Conservation (phyloP, 768 basidiomycete genomes). For the Termitomyces sp. region DNA sequence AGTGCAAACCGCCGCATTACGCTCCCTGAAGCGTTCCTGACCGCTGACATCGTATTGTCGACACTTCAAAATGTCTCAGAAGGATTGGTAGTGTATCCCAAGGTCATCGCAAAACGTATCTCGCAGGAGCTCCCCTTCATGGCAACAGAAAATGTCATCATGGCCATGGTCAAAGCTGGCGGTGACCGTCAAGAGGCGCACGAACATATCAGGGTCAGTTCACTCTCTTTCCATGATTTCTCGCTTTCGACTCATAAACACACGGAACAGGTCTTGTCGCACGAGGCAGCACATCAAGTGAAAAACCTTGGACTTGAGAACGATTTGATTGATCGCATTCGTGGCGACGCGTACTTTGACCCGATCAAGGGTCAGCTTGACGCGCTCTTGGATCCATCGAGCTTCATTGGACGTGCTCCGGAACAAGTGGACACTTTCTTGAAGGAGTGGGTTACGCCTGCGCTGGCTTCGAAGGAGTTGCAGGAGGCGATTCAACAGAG, state of each 20-base stretch:
- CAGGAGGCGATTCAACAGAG: constrained; percentile 48
- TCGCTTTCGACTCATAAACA: not conserved
- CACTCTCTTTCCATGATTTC: constrained; percentile 2
- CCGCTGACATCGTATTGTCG: constrained; percentile 93
- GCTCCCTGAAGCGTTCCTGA: constrained; percentile 94
- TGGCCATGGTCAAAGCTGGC: constrained; percentile 94
- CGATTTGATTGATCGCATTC: constrained; percentile 89
- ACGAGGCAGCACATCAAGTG: constrained; percentile 91
- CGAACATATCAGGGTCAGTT: constrained; percentile 82
- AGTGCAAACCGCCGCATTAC: constrained; percentile 97
- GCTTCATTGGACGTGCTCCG: constrained; percentile 91
- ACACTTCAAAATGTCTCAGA: constrained; percentile 96
- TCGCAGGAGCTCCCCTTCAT: constrained; percentile 97
- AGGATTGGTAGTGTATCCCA: constrained; percentile 98
- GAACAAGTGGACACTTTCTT: constrained; percentile 92
- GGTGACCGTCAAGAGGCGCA: constrained; percentile 97
- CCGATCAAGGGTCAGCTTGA: constrained; percentile 82
- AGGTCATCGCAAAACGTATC: constrained; percentile 90
- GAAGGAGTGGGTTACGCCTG: constrained; percentile 84
- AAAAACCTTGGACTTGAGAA: constrained; percentile 94
- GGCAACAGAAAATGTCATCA: constrained; percentile 99
- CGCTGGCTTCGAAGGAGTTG: constrained; percentile 56
- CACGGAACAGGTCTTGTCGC: constrained; percentile 70
- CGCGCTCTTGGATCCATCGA: constrained; percentile 74
- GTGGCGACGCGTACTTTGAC: constrained; percentile 81